phyloP scores from a whole-genome alignment of 495 filamentous ascomycete species.

The Penicillium cinerascens region DNA sequence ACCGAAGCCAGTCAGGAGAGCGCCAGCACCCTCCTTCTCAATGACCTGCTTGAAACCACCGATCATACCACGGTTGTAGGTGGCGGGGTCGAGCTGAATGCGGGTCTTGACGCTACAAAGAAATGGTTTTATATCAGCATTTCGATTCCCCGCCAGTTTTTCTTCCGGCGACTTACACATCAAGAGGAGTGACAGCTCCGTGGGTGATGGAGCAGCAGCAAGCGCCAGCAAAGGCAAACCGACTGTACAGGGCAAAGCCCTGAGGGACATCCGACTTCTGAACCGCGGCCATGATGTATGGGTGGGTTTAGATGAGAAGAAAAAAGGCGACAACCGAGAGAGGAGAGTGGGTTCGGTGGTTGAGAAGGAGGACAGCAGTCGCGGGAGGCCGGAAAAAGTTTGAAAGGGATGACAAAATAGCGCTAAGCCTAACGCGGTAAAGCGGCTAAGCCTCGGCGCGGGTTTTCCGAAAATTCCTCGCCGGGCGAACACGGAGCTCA shows the following conservation, averaged over 20 bases:
- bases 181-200: conserved; percentile 86
- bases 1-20: conserved; percentile 82
- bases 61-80: conserved; percentile 87
- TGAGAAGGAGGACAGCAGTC: conserved; percentile 5
- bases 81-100: conserved; percentile 87
- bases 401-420: conserved; percentile 34
- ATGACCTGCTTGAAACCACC: conserved; percentile 84
- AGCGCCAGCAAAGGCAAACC: conserved; percentile 87
- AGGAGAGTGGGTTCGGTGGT: conserved; percentile 16
- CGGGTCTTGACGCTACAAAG: conserved; percentile 80
- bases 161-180: conserved; percentile 71
- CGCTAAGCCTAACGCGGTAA: conserved; percentile 8
- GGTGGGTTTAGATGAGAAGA: conserved; percentile 11
- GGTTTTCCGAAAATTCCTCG: neutral
- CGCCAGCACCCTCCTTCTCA: conserved; percentile 79
- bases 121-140: neutral
- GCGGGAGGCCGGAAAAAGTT: conserved; percentile 22
- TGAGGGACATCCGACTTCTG: neutral
- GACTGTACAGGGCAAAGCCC: conserved; percentile 56
- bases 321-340: conserved; percentile 19
- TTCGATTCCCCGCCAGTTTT: neutral
- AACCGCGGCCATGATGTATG: conserved; percentile 43
- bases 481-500: conserved; percentile 1
- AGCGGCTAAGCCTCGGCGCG: conserved; percentile 9
- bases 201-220: conserved; percentile 94